Evolutionary conservation across 768 basidiomycete genomes (phyloP), one percentile per base, ranked within the genome.

Genomic region (Suillus americanus): DNA sequence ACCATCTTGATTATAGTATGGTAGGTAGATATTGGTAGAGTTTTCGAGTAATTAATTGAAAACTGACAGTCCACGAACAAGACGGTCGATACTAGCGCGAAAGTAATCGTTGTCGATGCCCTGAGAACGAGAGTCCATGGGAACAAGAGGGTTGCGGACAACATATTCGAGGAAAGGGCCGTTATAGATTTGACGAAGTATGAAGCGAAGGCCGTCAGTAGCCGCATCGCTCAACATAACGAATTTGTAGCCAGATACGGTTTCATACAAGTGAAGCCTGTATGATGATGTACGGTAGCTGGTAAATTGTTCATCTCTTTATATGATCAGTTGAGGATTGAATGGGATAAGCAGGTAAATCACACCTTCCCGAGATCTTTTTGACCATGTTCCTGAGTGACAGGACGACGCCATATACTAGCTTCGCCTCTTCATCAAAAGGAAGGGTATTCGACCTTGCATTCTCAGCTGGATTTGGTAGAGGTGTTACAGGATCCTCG

Each of bases 371-470:
- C 14, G 96, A 92, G 12, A 99, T 77, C 76, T 97, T 99, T 82
- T 89, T 97, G 73, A 97, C 82, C 95, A 99, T 97, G 76, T 94
- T 95, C 62, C 94, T 80, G 69, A 99, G 74, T 8, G 94, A 95
- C 50, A 98, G 81, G 16, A 99, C 83, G 62, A 99, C 93, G 63
- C 97, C 97, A 74, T 99, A 99, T 0, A 99, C 96, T 66, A 99
- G 84, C 74, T 99, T 99, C 1, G 90, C 90, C 76, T 99, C 97
- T 75, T 99, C 97, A 72, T 99, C 97, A 69, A 99, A 99, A 7
- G 97, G 82, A 23, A 99, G 80, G 4, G 86, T 81, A 66, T 79
- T 85, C 12, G 82, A 79, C 35, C 73, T 67, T 41, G 71, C 57
- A 28, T 62, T 55, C 30, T 72, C 66, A 38, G 71, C 43, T n/a